phyloP scores from a whole-genome alignment of 495 filamentous ascomycete species.

The Penicillium maclennaniae region DNA sequence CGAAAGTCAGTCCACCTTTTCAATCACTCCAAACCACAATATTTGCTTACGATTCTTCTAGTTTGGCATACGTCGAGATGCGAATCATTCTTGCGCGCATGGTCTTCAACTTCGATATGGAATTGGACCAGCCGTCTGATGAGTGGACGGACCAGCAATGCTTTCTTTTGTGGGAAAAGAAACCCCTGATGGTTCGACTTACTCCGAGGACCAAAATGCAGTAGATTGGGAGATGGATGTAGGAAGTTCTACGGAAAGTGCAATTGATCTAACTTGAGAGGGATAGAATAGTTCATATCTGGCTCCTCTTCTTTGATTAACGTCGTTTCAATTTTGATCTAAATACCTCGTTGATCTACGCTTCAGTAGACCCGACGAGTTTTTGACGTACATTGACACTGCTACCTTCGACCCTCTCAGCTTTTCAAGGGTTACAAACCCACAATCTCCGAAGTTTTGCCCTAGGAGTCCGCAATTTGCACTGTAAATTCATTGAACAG shows the following conservation, averaged over 20 bases:
- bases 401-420: not conserved
- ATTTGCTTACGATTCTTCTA: not conserved
- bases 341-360: not conserved
- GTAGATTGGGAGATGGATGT: not conserved
- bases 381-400: not conserved
- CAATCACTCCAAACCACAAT: no score
- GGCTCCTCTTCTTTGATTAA: not conserved
- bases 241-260: not conserved
- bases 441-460: no score
- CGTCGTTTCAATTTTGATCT: not conserved
- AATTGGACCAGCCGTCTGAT: conserved; percentile 14
- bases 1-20: conserved; percentile 38
- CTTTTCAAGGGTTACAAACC: not conserved
- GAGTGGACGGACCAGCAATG: conserved; percentile 35
- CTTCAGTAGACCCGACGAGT: not conserved
- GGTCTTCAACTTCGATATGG: conserved; percentile 44
- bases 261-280: not conserved
- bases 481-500: no score
- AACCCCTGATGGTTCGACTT: conserved; percentile 32
- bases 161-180: conserved; percentile 41
- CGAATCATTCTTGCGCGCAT: conserved; percentile 36
- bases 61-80: conserved; percentile 38
- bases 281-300: not conserved
- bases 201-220: conserved; percentile 4
- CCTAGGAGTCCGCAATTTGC: no score